phyloP scores from a whole-genome alignment of 2,329 filamentous ascomycete species.

The Colletotrichum filicis region DNA sequence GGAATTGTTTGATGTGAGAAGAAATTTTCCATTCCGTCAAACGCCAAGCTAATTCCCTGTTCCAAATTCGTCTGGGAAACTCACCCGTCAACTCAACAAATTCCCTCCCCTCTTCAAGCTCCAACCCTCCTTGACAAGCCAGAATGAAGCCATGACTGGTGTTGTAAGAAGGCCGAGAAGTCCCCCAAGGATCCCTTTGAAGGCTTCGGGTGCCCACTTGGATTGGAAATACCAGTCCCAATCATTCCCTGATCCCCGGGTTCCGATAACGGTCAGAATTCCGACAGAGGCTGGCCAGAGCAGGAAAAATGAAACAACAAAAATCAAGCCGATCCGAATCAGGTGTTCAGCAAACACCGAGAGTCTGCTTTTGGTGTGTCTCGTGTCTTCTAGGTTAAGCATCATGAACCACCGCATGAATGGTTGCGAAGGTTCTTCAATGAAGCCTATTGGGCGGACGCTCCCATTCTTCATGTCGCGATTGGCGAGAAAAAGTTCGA shows the following conservation, averaged over 20 bases:
- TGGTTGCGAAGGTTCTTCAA: constrained; percentile 46
- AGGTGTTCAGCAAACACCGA: constrained; percentile 48
- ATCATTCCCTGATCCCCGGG: constrained; percentile 40
- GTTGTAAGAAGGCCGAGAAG: constrained; percentile 58
- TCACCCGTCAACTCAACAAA: neutral
- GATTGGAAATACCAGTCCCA: constrained; percentile 55
- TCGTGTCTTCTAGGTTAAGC: constrained; percentile 42
- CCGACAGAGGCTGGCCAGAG: constrained; percentile 57
- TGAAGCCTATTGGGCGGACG: constrained; percentile 59
- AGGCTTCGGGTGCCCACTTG: constrained; percentile 59
- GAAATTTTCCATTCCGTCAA: neutral
- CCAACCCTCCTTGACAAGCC: constrained; percentile 63
- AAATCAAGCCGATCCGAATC: constrained; percentile 48
- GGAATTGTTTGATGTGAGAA: neutral
- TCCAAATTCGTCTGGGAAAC: neutral
- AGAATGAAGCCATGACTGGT: constrained; percentile 60
- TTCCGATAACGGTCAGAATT: constrained; percentile 52
- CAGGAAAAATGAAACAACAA: constrained; percentile 52
- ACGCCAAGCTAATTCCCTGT: neutral
- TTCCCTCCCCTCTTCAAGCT: constrained; percentile 36
- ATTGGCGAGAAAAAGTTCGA: constrained; percentile 59
- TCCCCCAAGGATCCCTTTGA: constrained; percentile 61
- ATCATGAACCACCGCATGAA: constrained; percentile 57
- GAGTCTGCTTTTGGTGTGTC: neutral
- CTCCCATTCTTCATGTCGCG: constrained; percentile 55